Evolutionary conservation across 2,329 filamentous ascomycete genomes (phyloP).

Genomic region (Apiospora malaysiana): DNA sequence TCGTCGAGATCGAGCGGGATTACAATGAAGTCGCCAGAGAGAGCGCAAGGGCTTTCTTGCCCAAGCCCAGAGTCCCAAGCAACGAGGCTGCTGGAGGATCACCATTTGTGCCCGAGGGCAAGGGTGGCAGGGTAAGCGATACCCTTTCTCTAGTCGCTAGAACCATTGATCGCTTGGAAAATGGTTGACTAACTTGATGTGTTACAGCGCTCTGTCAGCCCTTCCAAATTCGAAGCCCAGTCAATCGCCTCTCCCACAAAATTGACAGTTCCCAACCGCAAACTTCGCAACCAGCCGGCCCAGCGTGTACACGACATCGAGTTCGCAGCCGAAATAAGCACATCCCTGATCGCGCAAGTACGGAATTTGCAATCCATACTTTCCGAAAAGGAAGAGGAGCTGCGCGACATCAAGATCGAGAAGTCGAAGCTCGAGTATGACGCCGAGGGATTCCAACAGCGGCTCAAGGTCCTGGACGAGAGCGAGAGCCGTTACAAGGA

Average conservation of each 20-base stretch:
- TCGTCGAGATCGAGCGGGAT: slow-evolving; percentile 89
- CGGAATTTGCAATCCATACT: slow-evolving; percentile 86
- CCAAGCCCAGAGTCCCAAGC: slow-evolving; percentile 80
- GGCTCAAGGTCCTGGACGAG: slow-evolving; percentile 84
- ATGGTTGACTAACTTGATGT: slow-evolving; percentile 3
- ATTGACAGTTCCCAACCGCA: slow-evolving; percentile 83
- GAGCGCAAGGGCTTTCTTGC: slow-evolving; percentile 85
- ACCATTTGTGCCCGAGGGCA: slow-evolving; percentile 59
- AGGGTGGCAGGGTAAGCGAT: slow-evolving; percentile 57
- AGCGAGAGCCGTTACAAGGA: slow-evolving; percentile 97
- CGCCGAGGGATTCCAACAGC: slow-evolving; percentile 77
- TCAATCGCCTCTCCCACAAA: slow-evolving; percentile 89
- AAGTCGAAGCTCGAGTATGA: slow-evolving; percentile 84
- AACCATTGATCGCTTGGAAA: neutral
- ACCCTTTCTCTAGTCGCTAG: neutral
- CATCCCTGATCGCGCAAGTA: slow-evolving; percentile 90
- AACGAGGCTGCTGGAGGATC: slow-evolving; percentile 62
- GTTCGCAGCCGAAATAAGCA: slow-evolving; percentile 98
- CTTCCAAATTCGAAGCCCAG: slow-evolving; percentile 82
- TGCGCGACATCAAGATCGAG: slow-evolving; percentile 76
- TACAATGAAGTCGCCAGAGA: slow-evolving; percentile 94
- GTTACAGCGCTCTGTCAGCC: slow-evolving; percentile 69
- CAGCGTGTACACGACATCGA: slow-evolving; percentile 94
- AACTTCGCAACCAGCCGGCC: slow-evolving; percentile 86
- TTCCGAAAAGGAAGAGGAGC: slow-evolving; percentile 83